Base-by-base conservation (phyloP, 306 rosid species). In the Gleditsia sinensis region DNA sequence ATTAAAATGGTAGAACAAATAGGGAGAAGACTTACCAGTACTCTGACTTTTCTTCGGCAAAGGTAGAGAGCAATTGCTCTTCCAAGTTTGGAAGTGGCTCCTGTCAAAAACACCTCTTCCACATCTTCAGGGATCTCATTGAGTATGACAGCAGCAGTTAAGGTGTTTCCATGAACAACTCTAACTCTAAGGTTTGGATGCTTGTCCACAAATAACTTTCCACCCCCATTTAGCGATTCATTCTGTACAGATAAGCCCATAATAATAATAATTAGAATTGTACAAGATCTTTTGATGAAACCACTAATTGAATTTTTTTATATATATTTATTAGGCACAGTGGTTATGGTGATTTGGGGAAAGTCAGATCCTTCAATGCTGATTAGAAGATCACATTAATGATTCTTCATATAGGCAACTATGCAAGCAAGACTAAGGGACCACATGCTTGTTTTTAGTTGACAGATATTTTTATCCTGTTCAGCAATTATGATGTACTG, bases 41-140 rank as follows among this genome's bases (percentile, higher is more conserved):
- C 98, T 82, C 89, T 87, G 46, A 92, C 95, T 87, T 78, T 95
- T 80, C 79, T 83, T 20, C 90, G 84, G 83, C 97, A 87, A 59
- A 95, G 98, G 80, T 95, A 88, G 48, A 95, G 99, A 3, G 99
- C 94, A 51, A 95, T 92, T 74, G 98, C 99, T 82, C 99, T 86
- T 60, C 99, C 99, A 55, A 95, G 99, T 80, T 95, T 95, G 34
- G 99, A 95, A 78, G 99, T 95, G 28, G 99, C 99, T 34, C 99
- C 98, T 1, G 88, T 77, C 40, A 95, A 80, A 83, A 92, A 95
- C 43, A 95, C 99, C 62, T 95, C 98, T 65, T 81, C 54, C n/a
- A 88, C 93, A 76, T 89, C 83, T 63, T 78, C 51, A 8, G 93
- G 96, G 36, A 95, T 79, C 62, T 95, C 97, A 65, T 92, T 85